Evolutionary conservation across 495 filamentous ascomycete species (phyloP).

Genomic region (Xylaria castorea): DNA sequence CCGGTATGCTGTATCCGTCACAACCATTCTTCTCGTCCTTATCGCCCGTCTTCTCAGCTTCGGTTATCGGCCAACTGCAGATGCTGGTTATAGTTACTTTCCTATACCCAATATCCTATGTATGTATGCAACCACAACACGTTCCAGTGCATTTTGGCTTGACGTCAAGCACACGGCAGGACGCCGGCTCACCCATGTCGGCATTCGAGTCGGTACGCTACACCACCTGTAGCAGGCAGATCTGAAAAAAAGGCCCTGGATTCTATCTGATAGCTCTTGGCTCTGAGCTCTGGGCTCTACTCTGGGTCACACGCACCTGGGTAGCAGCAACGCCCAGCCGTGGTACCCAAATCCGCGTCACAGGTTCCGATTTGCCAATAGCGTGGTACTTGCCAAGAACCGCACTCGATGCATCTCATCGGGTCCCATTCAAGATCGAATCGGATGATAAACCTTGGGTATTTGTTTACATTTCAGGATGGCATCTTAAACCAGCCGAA

Average conservation of each 20-base stretch:
- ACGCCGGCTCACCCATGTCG: background rate
- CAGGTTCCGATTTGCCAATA: slow-evolving; percentile 24
- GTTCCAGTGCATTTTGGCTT: slow-evolving; percentile 12
- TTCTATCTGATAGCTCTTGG: background rate
- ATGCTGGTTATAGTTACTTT: slow-evolving; percentile 6
- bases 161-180: slow-evolving; percentile 8
- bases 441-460: slow-evolving; percentile 18
- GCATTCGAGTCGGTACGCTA: slow-evolving; percentile 6
- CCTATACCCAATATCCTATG: slow-evolving; percentile 7
- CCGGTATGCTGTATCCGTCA: background rate
- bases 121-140: slow-evolving; percentile 19
- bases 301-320: background rate
- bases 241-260: background rate
- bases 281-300: background rate
- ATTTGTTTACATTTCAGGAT: slow-evolving; percentile 13
- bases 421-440: slow-evolving; percentile 9
- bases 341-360: slow-evolving; percentile 23
- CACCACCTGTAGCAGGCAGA: background rate
- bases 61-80: slow-evolving; percentile 8
- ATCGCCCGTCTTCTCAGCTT: background rate
- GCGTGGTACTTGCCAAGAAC: slow-evolving; percentile 6
- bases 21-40: background rate
- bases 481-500: background rate
- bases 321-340: slow-evolving; percentile 3
- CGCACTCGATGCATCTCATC: slow-evolving; percentile 19